Evolutionary conservation across 192 early-diverging fungal genomes (phyloP).

Genomic region (Backusella parvicylindrica): DNA sequence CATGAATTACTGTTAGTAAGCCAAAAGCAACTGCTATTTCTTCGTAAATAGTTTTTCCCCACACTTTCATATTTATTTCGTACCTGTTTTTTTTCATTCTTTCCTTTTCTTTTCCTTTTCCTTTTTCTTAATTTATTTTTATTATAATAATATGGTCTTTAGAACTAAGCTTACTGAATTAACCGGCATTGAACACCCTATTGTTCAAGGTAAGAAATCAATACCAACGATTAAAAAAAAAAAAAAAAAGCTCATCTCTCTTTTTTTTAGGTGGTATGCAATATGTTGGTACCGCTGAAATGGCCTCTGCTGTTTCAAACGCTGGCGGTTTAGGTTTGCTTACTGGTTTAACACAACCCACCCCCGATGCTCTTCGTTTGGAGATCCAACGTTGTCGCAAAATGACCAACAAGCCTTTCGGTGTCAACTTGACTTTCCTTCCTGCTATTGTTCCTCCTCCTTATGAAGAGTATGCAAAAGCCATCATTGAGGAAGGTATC

Average conservation of each 20-base stretch:
- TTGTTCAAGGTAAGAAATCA: slow-evolving; percentile 55
- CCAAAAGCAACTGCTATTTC: neutral
- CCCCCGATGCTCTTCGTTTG: slow-evolving; percentile 65
- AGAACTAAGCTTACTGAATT: slow-evolving; percentile 61
- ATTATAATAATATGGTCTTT: slow-evolving; percentile 48
- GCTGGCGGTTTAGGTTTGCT: slow-evolving; percentile 73
- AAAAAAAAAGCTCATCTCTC: neutral
- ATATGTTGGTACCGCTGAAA: slow-evolving; percentile 62
- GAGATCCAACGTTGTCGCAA: slow-evolving; percentile 71
- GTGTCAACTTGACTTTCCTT: slow-evolving; percentile 78
- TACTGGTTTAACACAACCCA: slow-evolving; percentile 77
- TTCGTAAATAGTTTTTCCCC: neutral
- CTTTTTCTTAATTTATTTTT: neutral
- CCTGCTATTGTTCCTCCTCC: slow-evolving; percentile 81
- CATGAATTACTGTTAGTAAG: neutral
- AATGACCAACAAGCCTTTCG: slow-evolving; percentile 79
- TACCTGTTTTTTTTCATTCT: neutral
- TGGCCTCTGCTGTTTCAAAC: slow-evolving; percentile 71
- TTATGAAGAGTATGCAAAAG: slow-evolving; percentile 66
- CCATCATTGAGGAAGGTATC: slow-evolving; percentile 74
- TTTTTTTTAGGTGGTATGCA: slow-evolving; percentile 61
- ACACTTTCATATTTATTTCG: neutral
- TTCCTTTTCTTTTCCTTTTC: slow-evolving; percentile 7
- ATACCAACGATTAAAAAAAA: neutral
- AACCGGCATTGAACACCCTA: slow-evolving; percentile 70